Percentiles rank a stretch among this genome's conserved stretches.
These are phyloP conservation scores for Carex myosuroides DNA, from an alignment of 176 grass and related monocot species.

Conservation along the genomic window DNA sequence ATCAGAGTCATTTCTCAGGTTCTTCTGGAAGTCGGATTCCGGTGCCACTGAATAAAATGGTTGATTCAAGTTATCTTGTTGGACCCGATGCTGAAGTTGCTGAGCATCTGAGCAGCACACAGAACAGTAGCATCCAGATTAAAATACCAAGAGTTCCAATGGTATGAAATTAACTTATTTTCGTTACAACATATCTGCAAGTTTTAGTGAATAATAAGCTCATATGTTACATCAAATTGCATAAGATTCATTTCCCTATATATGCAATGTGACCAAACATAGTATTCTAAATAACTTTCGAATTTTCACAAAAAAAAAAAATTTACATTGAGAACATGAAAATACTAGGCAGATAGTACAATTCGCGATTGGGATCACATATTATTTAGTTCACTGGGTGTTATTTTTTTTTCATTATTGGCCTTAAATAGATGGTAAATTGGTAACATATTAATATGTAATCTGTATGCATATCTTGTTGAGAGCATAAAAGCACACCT, in stretches of 20 bases:
- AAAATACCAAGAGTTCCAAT: conserved; percentile 16
- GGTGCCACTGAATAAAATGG: background rate
- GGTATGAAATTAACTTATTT: conserved; percentile 8
- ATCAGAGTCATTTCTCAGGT: background rate
- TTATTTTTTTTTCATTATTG: no score
- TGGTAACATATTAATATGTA: no score
- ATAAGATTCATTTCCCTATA: background rate
- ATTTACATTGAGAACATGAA: background rate
- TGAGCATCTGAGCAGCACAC: background rate
- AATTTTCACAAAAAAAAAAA: background rate
- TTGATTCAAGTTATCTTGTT: background rate
- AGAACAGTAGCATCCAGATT: background rate
- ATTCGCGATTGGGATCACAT: background rate
- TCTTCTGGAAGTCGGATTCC: background rate
- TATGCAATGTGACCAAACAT: background rate
- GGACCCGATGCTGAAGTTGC: background rate
- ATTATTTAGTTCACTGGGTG: no score
- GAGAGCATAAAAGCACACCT: no score
- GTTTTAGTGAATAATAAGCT: background rate
- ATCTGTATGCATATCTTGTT: no score
- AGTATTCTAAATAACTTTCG: no score
- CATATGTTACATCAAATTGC: background rate
- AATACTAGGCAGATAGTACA: background rate
- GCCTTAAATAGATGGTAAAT: no score
- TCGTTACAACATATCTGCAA: background rate